These are phyloP conservation scores for Zopfia rhizophila DNA, from an alignment of 2,329 filamentous ascomycete species.

Conservation along the genomic window DNA sequence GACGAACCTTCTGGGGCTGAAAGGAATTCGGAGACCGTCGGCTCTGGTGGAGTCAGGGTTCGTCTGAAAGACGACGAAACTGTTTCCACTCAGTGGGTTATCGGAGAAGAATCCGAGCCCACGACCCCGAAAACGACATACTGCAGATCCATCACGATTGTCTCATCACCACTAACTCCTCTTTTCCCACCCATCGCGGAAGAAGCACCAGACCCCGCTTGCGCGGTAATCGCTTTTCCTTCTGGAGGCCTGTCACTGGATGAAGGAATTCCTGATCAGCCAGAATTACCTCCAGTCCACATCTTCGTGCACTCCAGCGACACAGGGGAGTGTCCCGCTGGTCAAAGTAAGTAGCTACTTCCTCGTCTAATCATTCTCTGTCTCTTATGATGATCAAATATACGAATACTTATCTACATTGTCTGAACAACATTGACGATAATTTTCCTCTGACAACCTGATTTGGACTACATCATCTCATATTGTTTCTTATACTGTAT, in stretches of 20 bases:
- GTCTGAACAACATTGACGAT: conserved; percentile 95
- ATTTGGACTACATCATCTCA: conserved; percentile 60
- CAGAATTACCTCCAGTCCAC: conserved; percentile 62
- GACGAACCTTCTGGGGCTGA: conserved; percentile 12
- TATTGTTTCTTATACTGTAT: conserved; percentile 25
- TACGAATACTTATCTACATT: conserved; percentile 99
- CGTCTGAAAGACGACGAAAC: conserved; percentile 67
- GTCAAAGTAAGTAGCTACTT: conserved; percentile 81
- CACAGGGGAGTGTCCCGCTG: conserved; percentile 86
- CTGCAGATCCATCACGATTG: conserved; percentile 73
- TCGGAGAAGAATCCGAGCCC: conserved; percentile 53
- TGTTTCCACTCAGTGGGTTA: conserved; percentile 66
- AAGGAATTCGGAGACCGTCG: conserved; percentile 6
- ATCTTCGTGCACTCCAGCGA: conserved; percentile 84
- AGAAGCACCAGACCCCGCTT: conserved; percentile 78
- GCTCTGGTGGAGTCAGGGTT: conserved; percentile 51
- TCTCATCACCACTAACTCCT: conserved; percentile 71
- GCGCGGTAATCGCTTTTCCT: conserved; percentile 75
- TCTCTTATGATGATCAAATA: conserved; percentile 82
- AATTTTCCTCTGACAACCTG: conserved; percentile 86
- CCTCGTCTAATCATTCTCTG: conserved; percentile 21
- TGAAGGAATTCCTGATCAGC: conserved; percentile 27
- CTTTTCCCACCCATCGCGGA: conserved; percentile 79
- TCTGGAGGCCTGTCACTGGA: conserved; percentile 61
- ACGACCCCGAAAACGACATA: conserved; percentile 38